Conservation (phyloP, 73 alveolate species). For the Blepharisma japonicum region DNA sequence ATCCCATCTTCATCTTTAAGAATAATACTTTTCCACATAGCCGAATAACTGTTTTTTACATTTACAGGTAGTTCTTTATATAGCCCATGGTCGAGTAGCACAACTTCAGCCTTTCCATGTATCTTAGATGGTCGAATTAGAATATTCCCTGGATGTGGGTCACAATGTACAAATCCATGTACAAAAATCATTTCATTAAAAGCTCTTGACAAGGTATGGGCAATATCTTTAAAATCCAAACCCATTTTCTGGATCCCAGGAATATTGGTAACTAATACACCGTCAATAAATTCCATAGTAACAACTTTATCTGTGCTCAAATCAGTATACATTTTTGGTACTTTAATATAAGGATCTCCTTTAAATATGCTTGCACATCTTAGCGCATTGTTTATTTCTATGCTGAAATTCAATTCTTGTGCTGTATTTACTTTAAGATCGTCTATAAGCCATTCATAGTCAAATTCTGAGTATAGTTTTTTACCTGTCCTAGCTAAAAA, state of each 20-base stretch:
- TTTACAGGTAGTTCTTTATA: conserved; percentile 45
- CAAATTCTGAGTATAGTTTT: conserved; percentile 47
- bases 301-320: conserved; percentile 48
- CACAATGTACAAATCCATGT: conserved; percentile 75
- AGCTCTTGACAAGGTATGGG: conserved; percentile 43
- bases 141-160: conserved; percentile 83
- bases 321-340: conserved; percentile 55
- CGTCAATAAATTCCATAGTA: conserved; percentile 62
- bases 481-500: conserved; percentile 42
- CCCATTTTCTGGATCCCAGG: conserved; percentile 39
- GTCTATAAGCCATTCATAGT: conserved; percentile 56
- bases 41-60: conserved; percentile 39
- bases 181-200: conserved; percentile 65
- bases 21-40: conserved; percentile 58
- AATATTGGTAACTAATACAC: conserved; percentile 50
- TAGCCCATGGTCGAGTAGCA: conserved; percentile 76
- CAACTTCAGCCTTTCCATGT: conserved; percentile 35
- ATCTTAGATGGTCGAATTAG: conserved; percentile 40
- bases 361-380: conserved; percentile 55
- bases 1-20: conserved; percentile 51
- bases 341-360: conserved; percentile 35
- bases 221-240: conserved; percentile 36
- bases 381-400: conserved; percentile 64
- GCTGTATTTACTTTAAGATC: conserved; percentile 53
- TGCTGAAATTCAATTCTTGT: conserved; percentile 57